Percentiles rank a stretch among this genome's conserved stretches.
Evolutionary conservation across 2,329 filamentous ascomycete species (phyloP).

Genomic region (Hawksworthiomyces lignivorus): DNA sequence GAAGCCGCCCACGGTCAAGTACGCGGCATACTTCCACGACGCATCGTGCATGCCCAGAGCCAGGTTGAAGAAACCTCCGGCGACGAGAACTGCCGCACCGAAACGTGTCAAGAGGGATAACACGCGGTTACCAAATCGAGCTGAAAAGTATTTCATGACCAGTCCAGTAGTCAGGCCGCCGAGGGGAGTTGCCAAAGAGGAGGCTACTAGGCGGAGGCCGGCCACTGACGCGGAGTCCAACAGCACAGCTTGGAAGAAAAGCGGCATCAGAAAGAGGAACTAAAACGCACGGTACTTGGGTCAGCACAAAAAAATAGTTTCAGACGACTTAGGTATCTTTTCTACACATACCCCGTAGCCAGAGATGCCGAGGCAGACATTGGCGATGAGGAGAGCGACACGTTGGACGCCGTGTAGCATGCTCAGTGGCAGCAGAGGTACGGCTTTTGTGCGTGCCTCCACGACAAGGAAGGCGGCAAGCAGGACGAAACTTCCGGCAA

Average conservation of each 20-base stretch:
- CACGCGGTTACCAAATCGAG: conserved; percentile 30
- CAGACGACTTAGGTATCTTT: too few relatives aligned
- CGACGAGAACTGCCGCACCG: conserved; percentile 42
- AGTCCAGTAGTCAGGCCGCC: conserved; percentile 50
- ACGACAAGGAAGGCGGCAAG: conserved; percentile 37
- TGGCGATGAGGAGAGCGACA: conserved; percentile 48
- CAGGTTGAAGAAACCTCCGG: conserved; percentile 37
- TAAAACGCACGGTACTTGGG: conserved; percentile 17
- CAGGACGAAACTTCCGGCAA: conserved; percentile 36
- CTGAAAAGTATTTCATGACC: conserved; percentile 42
- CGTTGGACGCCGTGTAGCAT: conserved; percentile 50
- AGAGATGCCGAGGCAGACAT: conserved; percentile 52
- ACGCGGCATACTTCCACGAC: conserved; percentile 39
- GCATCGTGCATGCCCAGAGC: conserved; percentile 40
- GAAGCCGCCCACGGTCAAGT: conserved; percentile 10
- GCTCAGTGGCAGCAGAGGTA: conserved; percentile 46
- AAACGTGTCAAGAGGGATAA: conserved; percentile 43
- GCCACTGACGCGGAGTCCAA: conserved; percentile 56
- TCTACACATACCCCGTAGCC: conserved; percentile 42
- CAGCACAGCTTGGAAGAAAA: conserved; percentile 63
- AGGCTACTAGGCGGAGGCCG: conserved; percentile 55
- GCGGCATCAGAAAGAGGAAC: conserved; percentile 61
- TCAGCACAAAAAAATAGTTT: conserved; percentile 20
- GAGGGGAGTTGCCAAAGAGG: conserved; percentile 51
- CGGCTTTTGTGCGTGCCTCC: conserved; percentile 41